Evolutionary conservation across 2,329 filamentous ascomycete genomes (phyloP).

Genomic region (Fusarium illudens): DNA sequence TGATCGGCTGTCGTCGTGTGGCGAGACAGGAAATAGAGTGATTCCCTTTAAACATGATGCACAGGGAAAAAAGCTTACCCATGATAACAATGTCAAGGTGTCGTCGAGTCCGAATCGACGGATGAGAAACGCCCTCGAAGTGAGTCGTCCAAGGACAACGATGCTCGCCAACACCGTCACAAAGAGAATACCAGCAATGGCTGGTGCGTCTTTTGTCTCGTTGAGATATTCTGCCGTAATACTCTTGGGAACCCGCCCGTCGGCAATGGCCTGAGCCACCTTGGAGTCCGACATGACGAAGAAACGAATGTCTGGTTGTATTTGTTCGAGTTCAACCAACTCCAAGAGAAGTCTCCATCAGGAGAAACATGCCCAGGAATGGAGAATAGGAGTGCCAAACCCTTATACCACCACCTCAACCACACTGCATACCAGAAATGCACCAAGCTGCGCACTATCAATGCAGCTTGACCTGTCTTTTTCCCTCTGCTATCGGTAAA

Average conservation of each 20-base stretch:
- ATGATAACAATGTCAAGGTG: slow-evolving; percentile 46
- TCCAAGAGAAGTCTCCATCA: slow-evolving; percentile 2
- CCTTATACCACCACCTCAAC: slow-evolving; percentile 23
- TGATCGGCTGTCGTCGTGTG: slow-evolving; percentile 11
- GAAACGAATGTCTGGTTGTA: background rate
- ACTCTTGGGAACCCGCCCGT: slow-evolving; percentile 47
- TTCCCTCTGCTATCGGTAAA: background rate
- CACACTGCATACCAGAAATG: background rate
- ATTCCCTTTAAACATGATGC: background rate
- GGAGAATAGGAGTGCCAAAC: background rate
- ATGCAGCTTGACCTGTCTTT: background rate
- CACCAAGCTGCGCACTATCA: background rate
- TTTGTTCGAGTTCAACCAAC: background rate
- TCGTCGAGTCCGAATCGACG: slow-evolving; percentile 52
- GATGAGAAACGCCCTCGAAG: slow-evolving; percentile 49
- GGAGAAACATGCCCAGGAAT: background rate
- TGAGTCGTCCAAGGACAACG: slow-evolving; percentile 47
- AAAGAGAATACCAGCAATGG: slow-evolving; percentile 52
- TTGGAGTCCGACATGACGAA: slow-evolving; percentile 37
- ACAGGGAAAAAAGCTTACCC: slow-evolving; percentile 43
- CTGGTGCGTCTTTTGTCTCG: slow-evolving; percentile 48
- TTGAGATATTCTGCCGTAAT: slow-evolving; percentile 48
- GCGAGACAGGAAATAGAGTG: background rate
- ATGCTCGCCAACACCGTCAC: slow-evolving; percentile 47
- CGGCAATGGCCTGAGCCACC: slow-evolving; percentile 46